Evolutionary conservation across 2,329 filamentous ascomycete species (phyloP), one percentile per base, ranked within the genome.

Genomic region (Xylariaceae sp.): DNA sequence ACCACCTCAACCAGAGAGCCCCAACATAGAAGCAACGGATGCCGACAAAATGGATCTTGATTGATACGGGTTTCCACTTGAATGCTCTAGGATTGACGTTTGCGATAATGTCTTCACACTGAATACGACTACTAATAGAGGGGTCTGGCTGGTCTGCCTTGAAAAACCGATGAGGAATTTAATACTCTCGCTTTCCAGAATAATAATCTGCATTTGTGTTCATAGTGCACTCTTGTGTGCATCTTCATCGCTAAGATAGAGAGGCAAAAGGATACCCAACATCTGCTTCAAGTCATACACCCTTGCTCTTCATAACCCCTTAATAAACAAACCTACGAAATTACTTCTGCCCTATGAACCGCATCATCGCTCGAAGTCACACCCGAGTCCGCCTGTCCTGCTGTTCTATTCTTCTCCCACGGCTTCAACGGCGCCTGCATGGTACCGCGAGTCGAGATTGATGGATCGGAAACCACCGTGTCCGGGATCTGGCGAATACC

Each of bases 401-500:
- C 37, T 30, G 26, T 45, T 30, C 39, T 44, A 47, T 44, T 52
- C 44, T 47, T 83, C 71, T 91, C 87, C 87, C 87, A 91, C 1
- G 87, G 87, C 71, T 75, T 75, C 50, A 65, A 62, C 7, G 72
- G 67, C 51, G 68, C 71, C 42, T 60, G 44, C 26, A 64, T 63
- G 12, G 56, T 57, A 19, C 67, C 67, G 12, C 48, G 63, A 7
- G 65, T 62, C 31, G 61, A 62, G 35, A 68, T 64, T 1, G 62
- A 78, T 58, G 87, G 81, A 0, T 84, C 84, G 30, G 79, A 77
- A 31, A 89, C 74, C 8, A 91, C 76, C 0, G 84, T 89, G 57
- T 85, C 78, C 3, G 87, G 87, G 46, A 91, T 88, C 54, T 90
- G 79, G 63, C 84, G 84, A 67, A 91, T 89, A 1, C 88, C 88